A percentile compares a stretch with the other conserved stretches of the same genome.
Evolutionary conservation across 306 rosid genomes (phyloP).

Genomic region (Geum urbanum): DNA sequence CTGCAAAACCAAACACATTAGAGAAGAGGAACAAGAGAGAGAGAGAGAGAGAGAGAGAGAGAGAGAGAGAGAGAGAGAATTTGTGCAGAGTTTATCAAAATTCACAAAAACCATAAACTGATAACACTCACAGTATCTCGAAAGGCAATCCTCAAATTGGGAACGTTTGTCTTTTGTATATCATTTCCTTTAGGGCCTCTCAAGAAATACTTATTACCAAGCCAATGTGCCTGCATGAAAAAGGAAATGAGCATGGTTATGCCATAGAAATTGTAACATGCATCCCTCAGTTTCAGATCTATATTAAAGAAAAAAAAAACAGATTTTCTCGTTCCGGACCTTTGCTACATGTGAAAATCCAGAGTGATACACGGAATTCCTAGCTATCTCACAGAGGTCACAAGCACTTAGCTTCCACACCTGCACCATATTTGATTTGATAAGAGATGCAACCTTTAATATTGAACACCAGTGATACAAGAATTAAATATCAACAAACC

Average conservation of each 20-base stretch:
- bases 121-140: conserved; percentile 44
- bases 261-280: too few species aligned
- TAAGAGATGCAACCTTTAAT: conserved; percentile 1
- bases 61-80: neutral
- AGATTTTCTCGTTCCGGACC: conserved; percentile 35
- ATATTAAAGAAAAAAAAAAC: neutral
- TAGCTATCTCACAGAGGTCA: conserved; percentile 78
- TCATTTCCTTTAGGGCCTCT: conserved; percentile 81
- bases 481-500: conserved; percentile 24
- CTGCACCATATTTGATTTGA: conserved; percentile 29
- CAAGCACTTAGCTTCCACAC: conserved; percentile 88
- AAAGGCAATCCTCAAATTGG: conserved; percentile 55
- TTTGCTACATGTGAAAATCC: conserved; percentile 75
- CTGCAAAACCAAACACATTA: conserved; percentile 42
- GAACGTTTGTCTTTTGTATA: conserved; percentile 74
- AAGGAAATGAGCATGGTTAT: neutral
- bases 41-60: neutral
- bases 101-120: neutral
- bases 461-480: neutral
- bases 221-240: conserved; percentile 65
- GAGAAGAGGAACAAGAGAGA: neutral
- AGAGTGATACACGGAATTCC: conserved; percentile 88
- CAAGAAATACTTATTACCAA: conserved; percentile 56
- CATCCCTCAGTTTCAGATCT: neutral
- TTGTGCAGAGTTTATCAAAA: neutral